Conservation (phyloP, 768 basidiomycete species). For the Atractiella rhizophila region DNA sequence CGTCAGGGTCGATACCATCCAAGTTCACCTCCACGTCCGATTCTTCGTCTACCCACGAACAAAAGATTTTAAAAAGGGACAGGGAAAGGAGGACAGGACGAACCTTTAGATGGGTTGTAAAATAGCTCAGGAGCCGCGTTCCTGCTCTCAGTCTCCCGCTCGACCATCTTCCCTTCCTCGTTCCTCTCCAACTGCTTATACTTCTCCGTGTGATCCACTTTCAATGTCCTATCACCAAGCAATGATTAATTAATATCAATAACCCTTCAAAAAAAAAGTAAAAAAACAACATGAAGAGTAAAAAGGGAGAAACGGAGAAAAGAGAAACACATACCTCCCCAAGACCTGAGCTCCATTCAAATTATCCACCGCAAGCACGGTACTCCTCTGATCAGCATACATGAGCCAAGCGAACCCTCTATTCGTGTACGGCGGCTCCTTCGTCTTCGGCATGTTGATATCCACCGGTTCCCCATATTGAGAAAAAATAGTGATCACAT, state of each 20-base stretch:
- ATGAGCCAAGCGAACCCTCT: conserved; percentile 88
- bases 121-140: conserved; percentile 61
- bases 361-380: conserved; percentile 89
- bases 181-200: conserved; percentile 67
- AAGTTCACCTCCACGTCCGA: conserved; percentile 10
- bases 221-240: not conserved
- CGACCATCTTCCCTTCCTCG: conserved; percentile 61
- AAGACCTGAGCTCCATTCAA: conserved; percentile 80
- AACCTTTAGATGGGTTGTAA: conserved; percentile 5
- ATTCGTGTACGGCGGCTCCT: too few species aligned
- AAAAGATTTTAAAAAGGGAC: not conserved
- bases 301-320: too few species aligned
- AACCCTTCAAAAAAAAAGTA: not conserved
- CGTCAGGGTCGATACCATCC: conserved; percentile 67
- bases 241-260: too few species aligned
- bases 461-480: conserved; percentile 68
- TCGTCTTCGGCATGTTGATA: conserved; percentile 79
- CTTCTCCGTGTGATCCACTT: conserved; percentile 33
- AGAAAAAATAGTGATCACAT: conserved; percentile 89
- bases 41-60: not conserved
- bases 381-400: conserved; percentile 97
- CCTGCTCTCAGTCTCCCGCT: conserved; percentile 57
- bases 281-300: too few species aligned
- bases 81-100: not conserved
- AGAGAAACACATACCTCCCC: conserved; percentile 34